Conservation (phyloP, 2,329 filamentous ascomycete species). For the Arthrinium phaeospermum region DNA sequence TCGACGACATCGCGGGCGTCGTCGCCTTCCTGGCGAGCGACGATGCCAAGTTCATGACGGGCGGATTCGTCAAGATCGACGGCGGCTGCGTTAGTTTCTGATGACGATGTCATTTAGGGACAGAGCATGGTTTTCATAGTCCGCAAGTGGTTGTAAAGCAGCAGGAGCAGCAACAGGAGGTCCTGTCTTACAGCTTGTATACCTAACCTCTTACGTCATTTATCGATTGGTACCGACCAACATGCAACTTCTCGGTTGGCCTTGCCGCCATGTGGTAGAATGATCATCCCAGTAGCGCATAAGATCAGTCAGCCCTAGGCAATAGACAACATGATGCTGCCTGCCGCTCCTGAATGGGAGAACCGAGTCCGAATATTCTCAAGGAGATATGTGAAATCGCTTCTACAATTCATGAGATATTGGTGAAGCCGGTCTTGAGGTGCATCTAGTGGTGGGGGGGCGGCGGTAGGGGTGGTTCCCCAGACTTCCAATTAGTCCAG, state of each 20-base stretch:
- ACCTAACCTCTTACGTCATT: not conserved
- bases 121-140: too few species aligned
- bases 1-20: conserved; percentile 44
- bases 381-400: too few species aligned
- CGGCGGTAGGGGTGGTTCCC: not conserved
- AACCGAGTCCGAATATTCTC: too few species aligned
- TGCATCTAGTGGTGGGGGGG: not conserved
- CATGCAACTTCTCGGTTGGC: too few species aligned
- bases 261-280: too few species aligned
- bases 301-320: too few species aligned
- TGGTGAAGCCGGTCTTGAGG: not conserved
- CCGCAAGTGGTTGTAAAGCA: not conserved
- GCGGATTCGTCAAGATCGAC: conserved; percentile 31
- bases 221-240: not conserved
- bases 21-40: conserved; percentile 45
- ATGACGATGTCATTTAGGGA: not conserved
- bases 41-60: conserved; percentile 46
- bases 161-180: not conserved
- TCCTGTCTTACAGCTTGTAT: not conserved
- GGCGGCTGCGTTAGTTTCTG: conserved; percentile 23
- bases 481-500: not conserved
- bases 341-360: too few species aligned
- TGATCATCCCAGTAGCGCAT: too few species aligned
- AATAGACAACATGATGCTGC: too few species aligned
- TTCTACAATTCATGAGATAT: too few species aligned